Evolutionary conservation across 768 basidiomycete genomes (phyloP).

Genomic region (Roridomyces roridus): DNA sequence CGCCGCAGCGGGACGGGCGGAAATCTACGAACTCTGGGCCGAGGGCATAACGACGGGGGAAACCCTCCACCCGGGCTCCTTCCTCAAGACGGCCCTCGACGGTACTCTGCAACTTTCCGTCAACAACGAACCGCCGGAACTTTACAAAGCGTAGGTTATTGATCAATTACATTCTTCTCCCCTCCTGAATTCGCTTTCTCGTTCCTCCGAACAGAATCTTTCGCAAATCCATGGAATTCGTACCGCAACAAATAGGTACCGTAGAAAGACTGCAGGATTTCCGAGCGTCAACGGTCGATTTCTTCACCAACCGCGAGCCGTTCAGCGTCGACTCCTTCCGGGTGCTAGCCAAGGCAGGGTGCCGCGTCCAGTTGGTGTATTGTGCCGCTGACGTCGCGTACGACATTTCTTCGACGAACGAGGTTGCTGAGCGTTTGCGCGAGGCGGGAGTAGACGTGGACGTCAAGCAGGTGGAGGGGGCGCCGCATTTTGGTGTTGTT

Average conservation of each 20-base stretch:
- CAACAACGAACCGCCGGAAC: slow-evolving; percentile 1
- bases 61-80: neutral
- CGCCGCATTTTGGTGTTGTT: slow-evolving; percentile 20
- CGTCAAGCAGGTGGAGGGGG: slow-evolving; percentile 8
- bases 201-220: slow-evolving; percentile 8
- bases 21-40: slow-evolving; percentile 25
- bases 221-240: neutral
- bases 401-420: slow-evolving; percentile 3
- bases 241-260: slow-evolving; percentile 9
- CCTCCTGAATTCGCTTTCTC: neutral
- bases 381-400: slow-evolving; percentile 29
- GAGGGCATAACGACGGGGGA: slow-evolving; percentile 10
- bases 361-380: slow-evolving; percentile 22
- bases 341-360: slow-evolving; percentile 10
- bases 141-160: slow-evolving; percentile 18
- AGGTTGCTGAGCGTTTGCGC: slow-evolving; percentile 10
- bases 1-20: slow-evolving; percentile 21
- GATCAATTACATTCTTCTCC: neutral
- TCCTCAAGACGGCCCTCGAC: slow-evolving; percentile 10
- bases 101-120: slow-evolving; percentile 17
- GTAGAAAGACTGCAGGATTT: slow-evolving; percentile 12
- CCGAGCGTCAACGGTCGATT: slow-evolving; percentile 17
- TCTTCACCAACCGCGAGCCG: slow-evolving; percentile 20
- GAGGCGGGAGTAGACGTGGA: slow-evolving; percentile 14
- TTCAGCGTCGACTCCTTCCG: slow-evolving; percentile 8